Conservation (phyloP, 257 asterid genomes). For the Salvia splendens region DNA sequence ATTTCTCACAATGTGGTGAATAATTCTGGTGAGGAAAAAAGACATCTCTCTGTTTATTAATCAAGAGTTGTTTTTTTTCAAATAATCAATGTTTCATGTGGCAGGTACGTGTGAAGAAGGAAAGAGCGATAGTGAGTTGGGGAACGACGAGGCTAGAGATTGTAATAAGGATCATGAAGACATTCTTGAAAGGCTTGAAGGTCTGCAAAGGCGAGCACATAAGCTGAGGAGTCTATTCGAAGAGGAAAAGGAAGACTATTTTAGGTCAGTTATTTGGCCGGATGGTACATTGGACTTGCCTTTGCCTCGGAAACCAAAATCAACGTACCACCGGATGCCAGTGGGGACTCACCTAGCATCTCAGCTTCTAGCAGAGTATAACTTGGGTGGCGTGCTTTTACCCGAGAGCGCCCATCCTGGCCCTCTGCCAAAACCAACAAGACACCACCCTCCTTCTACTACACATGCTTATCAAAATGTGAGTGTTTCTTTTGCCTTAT, state of each 20-base stretch:
- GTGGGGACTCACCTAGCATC: slow-evolving; percentile 41
- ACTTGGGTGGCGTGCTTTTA: slow-evolving; percentile 33
- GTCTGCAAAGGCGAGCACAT: slow-evolving; percentile 42
- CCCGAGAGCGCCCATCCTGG: slow-evolving; percentile 29
- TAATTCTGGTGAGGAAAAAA: slow-evolving; percentile 46
- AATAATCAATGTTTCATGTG: neutral
- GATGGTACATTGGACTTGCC: slow-evolving; percentile 27
- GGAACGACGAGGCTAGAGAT: slow-evolving; percentile 36
- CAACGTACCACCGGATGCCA: slow-evolving; percentile 19
- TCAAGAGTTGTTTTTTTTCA: too few species aligned
- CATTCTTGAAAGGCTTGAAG: slow-evolving; percentile 41
- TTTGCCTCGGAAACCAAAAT: neutral
- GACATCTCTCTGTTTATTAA: neutral
- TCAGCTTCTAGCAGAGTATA: slow-evolving; percentile 53
- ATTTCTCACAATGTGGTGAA: slow-evolving; percentile 30
- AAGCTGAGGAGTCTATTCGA: slow-evolving; percentile 42
- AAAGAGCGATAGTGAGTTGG: slow-evolving; percentile 32
- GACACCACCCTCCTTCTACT: neutral
- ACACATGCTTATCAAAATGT: slow-evolving; percentile 32
- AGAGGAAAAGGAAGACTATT: slow-evolving; percentile 37
- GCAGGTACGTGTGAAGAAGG: slow-evolving; percentile 33
- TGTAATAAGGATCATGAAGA: slow-evolving; percentile 35
- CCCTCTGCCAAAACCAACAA: slow-evolving; percentile 23
- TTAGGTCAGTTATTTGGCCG: slow-evolving; percentile 18
- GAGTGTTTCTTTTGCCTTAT: slow-evolving; percentile 14